A percentile compares a stretch with the other conserved stretches of the same genome.
These are phyloP conservation scores for Calonectria montana DNA, from an alignment of 2,329 filamentous ascomycete genomes.

Conservation along the genomic window DNA sequence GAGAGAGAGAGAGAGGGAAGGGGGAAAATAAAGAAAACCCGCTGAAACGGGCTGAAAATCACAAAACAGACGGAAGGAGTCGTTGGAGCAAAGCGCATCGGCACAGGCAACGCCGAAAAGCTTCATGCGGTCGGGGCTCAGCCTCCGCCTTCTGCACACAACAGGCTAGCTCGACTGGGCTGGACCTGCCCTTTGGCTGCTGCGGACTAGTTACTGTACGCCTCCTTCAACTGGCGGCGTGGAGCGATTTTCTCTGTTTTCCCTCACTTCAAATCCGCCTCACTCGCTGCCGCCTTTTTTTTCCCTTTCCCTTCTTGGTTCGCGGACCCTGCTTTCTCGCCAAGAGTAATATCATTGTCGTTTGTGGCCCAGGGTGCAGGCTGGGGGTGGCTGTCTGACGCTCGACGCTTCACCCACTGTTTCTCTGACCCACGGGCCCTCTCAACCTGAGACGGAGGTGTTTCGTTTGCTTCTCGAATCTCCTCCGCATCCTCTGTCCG, in stretches of 20 bases:
- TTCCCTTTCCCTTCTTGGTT: too few species aligned
- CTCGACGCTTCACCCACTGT: background rate
- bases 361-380: background rate
- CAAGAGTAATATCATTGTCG: background rate
- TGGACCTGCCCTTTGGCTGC: background rate
- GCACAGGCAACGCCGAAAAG: background rate
- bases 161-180: background rate
- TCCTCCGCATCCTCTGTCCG: background rate
- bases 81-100: background rate
- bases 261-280: background rate
- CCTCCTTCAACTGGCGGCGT: background rate
- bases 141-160: constrained; percentile 1
- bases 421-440: background rate
- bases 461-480: background rate
- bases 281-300: background rate
- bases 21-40: too few species aligned
- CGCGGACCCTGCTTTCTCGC: background rate
- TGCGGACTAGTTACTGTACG: background rate
- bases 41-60: background rate
- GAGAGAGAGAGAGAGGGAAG: background rate
- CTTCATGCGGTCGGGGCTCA: background rate
- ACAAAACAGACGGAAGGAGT: background rate
- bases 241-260: background rate
- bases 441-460: background rate
- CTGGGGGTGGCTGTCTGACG: background rate